Conservation (phyloP, 257 asterid species). For the Linaria vulgaris region DNA sequence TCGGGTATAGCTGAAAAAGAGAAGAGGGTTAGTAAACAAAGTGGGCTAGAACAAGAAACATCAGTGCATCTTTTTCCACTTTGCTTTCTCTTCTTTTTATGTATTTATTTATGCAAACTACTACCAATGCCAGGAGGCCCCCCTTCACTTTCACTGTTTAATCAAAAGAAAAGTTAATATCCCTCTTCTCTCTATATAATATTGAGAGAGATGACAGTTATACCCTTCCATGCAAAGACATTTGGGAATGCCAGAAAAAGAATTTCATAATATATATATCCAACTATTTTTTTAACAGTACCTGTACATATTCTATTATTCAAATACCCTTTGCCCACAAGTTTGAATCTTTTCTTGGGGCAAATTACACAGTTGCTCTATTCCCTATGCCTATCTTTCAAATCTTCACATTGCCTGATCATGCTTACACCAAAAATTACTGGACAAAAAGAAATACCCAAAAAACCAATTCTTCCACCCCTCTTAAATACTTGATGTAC, state of each 20-base stretch:
- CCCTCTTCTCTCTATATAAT: background rate
- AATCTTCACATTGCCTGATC: constrained; percentile 25
- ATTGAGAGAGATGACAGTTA: constrained; percentile 21
- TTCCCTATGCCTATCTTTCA: constrained; percentile 33
- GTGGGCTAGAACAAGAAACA: constrained; percentile 31
- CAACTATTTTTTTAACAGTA: constrained; percentile 17
- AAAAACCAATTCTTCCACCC: constrained; percentile 23
- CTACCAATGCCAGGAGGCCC: constrained; percentile 10
- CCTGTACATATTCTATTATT: constrained; percentile 44
- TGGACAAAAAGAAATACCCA: constrained; percentile 9
- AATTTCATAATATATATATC: constrained; percentile 23
- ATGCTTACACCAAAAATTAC: constrained; percentile 14
- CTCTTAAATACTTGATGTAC: constrained; percentile 26
- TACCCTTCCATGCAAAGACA: too few species aligned
- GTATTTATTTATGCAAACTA: constrained; percentile 9
- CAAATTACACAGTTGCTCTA: constrained; percentile 23
- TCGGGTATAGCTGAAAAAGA: constrained; percentile 20
- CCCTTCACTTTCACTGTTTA: constrained; percentile 32
- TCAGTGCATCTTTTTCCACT: constrained; percentile 24
- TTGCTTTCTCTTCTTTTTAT: constrained; percentile 49
- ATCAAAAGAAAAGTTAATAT: constrained; percentile 28
- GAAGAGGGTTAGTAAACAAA: constrained; percentile 26
- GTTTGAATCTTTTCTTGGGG: constrained; percentile 33
- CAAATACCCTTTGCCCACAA: constrained; percentile 32
- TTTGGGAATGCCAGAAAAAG: too few species aligned